Evolutionary conservation across 805 yeast genomes (phyloP), one percentile per base, ranked within the genome.

Genomic region (Candida schatavii): DNA sequence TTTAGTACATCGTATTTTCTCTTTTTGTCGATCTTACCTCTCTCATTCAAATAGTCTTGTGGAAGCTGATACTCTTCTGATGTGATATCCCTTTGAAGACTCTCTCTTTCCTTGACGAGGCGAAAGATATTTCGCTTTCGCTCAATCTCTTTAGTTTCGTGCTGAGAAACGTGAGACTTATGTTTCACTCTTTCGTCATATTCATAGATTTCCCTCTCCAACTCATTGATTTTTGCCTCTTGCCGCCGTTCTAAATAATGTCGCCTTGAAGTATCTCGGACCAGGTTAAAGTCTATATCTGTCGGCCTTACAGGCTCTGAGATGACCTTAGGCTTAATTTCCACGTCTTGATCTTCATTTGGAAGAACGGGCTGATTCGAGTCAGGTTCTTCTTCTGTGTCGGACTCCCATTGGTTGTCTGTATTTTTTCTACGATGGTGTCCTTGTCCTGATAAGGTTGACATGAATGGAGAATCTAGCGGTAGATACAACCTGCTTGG

Each of bases 1-100:
- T 72, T 62, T 35, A 86, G 63, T 2, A 68, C 70, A 2, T 70
- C 74, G 38, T 71, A 73, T 54, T 83, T 85, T 21, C 81, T 59
- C 47, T 74, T 73, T 18, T 68, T 62, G 46, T 81, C 86, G 9
- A 78, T 61, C 33, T 70, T 70, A 2, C 84, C 83, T 13, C 70
- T 66, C 11, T 66, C 68, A 2, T 74, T 75, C n/a, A 73, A 46
- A 46, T 74, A 73, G 39, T 80, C 88, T 28, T 75, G 78, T 2
- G 86, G 88, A 14, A 83, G 48, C 17, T 65, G 57, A 47, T 80
- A 84, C n/a, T 26, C 40, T 4, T n/a, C 32, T 7, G 18, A 22
- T 3, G 29, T 40, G 19, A 34, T 29, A 18, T 23, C 22, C 26
- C 35, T 37, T 9, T 33, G 36, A 9, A 41, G 27, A n/a, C 39